Percentiles rank a stretch among this genome's conserved stretches.
These are phyloP conservation scores for Phytophthora podocarpi DNA, from an alignment of 352 stramenopile species.

Conservation along the genomic window DNA sequence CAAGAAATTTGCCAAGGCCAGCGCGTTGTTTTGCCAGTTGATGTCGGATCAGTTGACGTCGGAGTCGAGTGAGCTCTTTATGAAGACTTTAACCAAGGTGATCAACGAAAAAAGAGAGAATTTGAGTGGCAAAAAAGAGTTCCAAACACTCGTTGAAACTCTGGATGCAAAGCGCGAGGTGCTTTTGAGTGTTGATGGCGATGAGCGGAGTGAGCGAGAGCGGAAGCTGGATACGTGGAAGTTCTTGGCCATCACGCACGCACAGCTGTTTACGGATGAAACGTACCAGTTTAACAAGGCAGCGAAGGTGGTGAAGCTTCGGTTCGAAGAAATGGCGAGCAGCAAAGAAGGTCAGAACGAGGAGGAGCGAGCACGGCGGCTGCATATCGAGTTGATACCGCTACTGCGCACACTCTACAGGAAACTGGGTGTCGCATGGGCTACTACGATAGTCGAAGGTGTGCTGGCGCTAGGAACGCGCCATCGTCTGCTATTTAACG, in stretches of 20 bases:
- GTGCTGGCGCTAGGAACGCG: slow-evolving; percentile 61
- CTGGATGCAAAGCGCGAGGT: slow-evolving; percentile 45
- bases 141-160: slow-evolving; percentile 50
- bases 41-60: slow-evolving; percentile 46
- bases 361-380: slow-evolving; percentile 6
- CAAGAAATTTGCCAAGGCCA: slow-evolving; percentile 82
- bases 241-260: slow-evolving; percentile 62
- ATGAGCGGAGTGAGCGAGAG: slow-evolving; percentile 6
- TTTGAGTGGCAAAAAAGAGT: slow-evolving; percentile 63
- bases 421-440: slow-evolving; percentile 60
- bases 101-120: slow-evolving; percentile 42
- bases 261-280: slow-evolving; percentile 80
- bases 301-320: slow-evolving; percentile 60
- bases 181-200: slow-evolving; percentile 19
- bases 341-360: slow-evolving; percentile 9
- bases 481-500: slow-evolving; percentile 56
- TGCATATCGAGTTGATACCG: slow-evolving; percentile 59
- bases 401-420: slow-evolving; percentile 63
- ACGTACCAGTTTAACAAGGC: slow-evolving; percentile 82
- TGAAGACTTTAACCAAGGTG: slow-evolving; percentile 50
- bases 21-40: slow-evolving; percentile 56
- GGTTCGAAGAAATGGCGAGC: slow-evolving; percentile 44
- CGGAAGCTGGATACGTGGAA: slow-evolving; percentile 50
- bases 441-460: slow-evolving; percentile 61
- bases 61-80: slow-evolving; percentile 49